These are phyloP conservation scores for Trichosporon sp. DNA, from an alignment of 1,284 basidiomycete species.

Conservation along the genomic window DNA sequence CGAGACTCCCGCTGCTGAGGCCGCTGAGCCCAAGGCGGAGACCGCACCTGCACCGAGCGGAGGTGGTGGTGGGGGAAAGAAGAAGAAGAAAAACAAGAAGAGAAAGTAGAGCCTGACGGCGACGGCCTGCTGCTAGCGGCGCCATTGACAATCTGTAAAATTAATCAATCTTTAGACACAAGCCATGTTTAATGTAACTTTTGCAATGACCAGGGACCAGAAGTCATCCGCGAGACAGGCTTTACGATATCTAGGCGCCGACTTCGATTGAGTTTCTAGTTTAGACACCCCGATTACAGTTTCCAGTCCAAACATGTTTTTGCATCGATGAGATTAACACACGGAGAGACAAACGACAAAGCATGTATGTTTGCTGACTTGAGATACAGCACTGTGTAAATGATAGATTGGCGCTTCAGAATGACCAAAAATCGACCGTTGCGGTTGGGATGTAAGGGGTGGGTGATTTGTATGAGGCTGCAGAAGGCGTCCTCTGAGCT, in stretches of 20 bases:
- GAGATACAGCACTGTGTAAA: too few species aligned
- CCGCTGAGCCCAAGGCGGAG: slow-evolving; percentile 17
- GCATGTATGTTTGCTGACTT: background rate
- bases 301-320: background rate
- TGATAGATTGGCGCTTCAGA: too few species aligned
- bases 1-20: slow-evolving; percentile 14
- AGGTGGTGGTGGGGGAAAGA: slow-evolving; percentile 10
- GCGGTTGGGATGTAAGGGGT: too few species aligned
- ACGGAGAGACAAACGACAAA: background rate
- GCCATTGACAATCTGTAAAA: background rate
- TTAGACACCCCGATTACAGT: too few species aligned
- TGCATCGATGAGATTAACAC: background rate
- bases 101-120: slow-evolving; percentile 24
- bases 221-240: too few species aligned
- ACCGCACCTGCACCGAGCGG: background rate
- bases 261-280: too few species aligned
- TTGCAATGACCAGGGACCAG: background rate
- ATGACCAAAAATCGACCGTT: background rate
- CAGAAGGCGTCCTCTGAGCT: background rate
- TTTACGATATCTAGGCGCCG: too few species aligned
- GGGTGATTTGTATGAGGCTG: background rate
- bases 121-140: too few species aligned
- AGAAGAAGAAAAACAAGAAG: slow-evolving; percentile 37
- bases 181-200: background rate
- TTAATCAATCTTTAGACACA: background rate